A percentile compares a stretch with the other conserved stretches of the same genome.
phyloP scores from a whole-genome alignment of 2,329 filamentous ascomycete species.

The Epicoccum nigrum region DNA sequence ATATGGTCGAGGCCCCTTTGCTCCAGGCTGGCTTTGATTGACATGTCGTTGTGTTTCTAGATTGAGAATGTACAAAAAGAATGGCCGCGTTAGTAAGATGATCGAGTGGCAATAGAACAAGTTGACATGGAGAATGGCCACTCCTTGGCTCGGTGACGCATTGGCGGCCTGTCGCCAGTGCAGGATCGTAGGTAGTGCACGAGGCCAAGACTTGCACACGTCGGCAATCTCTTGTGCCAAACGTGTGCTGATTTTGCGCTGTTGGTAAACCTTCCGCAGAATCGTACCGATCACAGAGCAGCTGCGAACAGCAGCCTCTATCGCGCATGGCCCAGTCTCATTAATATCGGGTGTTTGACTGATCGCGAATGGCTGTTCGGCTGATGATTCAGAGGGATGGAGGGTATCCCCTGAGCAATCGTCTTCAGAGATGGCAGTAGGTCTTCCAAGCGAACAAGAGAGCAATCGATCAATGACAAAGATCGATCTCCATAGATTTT shows the following conservation, averaged over 20 bases:
- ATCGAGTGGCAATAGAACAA: conserved; percentile 68
- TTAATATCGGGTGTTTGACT: conserved; percentile 30
- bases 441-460: conserved; percentile 66
- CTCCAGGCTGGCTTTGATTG: conserved; percentile 31
- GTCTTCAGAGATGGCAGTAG: conserved; percentile 65
- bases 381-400: conserved; percentile 34
- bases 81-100: conserved; percentile 68
- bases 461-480: conserved; percentile 70
- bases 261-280: conserved; percentile 65
- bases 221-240: conserved; percentile 64
- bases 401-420: conserved; percentile 63
- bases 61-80: conserved; percentile 65
- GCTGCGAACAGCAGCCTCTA: conserved; percentile 64
- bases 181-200: conserved; percentile 55
- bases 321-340: conserved; percentile 49
- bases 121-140: conserved; percentile 67
- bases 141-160: conserved; percentile 56
- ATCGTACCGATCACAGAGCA: conserved; percentile 65
- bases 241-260: conserved; percentile 63
- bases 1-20: conserved; percentile 35
- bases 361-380: conserved; percentile 25
- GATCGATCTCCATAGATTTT: conserved; percentile 68
- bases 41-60: conserved; percentile 47
- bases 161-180: conserved; percentile 58
- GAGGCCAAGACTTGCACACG: conserved; percentile 60